These are phyloP conservation scores for Naegleria fowleri DNA, from an alignment of 208 protist species.

Conservation along the genomic window DNA sequence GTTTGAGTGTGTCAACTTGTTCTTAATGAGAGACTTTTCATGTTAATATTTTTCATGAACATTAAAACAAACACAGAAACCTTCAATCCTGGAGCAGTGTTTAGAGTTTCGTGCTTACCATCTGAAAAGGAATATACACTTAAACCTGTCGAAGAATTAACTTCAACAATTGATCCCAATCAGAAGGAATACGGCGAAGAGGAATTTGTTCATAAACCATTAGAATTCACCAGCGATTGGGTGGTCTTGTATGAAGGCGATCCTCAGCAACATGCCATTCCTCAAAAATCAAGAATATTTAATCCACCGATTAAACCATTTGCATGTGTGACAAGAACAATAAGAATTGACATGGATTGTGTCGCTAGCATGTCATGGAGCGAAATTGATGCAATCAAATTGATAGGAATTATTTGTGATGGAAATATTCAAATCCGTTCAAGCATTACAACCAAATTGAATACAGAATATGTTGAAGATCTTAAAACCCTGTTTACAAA, in stretches of 20 bases:
- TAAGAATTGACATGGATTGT: not conserved
- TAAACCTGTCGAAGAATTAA: not conserved
- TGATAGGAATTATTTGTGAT: not conserved
- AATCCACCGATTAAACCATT: not conserved
- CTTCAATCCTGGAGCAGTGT: not conserved
- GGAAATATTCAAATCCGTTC: not conserved
- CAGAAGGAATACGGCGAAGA: not conserved
- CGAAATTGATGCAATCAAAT: constrained; percentile 18
- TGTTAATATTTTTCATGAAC: too few relatives aligned
- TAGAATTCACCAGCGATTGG: not conserved
- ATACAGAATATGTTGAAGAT: not conserved
- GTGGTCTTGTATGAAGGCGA: not conserved
- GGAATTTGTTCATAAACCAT: not conserved
- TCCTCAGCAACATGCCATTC: not conserved
- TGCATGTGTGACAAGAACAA: not conserved
- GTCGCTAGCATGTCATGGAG: not conserved
- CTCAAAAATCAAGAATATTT: not conserved
- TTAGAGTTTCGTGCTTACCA: not conserved
- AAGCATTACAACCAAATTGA: not conserved
- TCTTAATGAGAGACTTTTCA: too few relatives aligned
- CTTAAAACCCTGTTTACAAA: not conserved
- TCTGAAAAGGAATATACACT: not conserved
- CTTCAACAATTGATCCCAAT: not conserved
- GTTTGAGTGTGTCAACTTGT: too few relatives aligned
- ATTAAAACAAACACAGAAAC: too few relatives aligned